Base-by-base conservation (phyloP, 345 rosid genomes). In the Populus euphratica region DNA sequence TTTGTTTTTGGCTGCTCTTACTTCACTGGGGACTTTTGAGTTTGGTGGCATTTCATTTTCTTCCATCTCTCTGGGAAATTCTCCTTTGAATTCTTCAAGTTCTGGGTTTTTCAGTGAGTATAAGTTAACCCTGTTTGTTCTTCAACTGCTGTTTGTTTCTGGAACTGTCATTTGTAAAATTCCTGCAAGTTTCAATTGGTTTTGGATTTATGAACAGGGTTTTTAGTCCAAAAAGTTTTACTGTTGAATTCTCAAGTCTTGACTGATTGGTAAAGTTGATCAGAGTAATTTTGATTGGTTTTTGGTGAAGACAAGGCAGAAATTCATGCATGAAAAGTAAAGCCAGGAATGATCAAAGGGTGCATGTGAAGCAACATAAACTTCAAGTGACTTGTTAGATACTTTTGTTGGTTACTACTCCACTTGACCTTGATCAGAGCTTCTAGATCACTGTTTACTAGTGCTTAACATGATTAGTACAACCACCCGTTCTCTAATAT, bases 1-100 rank as follows among this genome's bases (percentile, higher is more conserved):
- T 68, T 79, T 96, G 75, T 91, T 96, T 78, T 81, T 96, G 69
- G 94, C 98, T 86, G 88, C 89, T 84, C 87, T 93, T 33, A 88
- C 99, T 83, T 91, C 97, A 10, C 80, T 92, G 74, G 96, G 93
- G 31, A 80, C 84, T 73, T 86, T 86, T 80, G 91, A 78, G 59
- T 77, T 90, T 78, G 80, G 84, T 66, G 83, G 90, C 35, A 71
- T 89, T 81, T 88, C 98, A 17, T 85, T 85, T 80, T 80, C 91
- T 8, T 71, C 91, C 20, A 31, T 73, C 31, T 69, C 91, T 6
- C 71, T 76, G 72, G 88, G 87, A 52, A 79, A 65, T 81, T 85
- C 89, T 49, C 87, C 88, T 16, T 76, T 79, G 88, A 95, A 91
- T 86, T 89, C 97, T 85, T 89, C 98, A 65, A 85, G 83, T 54